Conservation (phyloP, 768 basidiomycete species). For the Lactifluus pinguis region DNA sequence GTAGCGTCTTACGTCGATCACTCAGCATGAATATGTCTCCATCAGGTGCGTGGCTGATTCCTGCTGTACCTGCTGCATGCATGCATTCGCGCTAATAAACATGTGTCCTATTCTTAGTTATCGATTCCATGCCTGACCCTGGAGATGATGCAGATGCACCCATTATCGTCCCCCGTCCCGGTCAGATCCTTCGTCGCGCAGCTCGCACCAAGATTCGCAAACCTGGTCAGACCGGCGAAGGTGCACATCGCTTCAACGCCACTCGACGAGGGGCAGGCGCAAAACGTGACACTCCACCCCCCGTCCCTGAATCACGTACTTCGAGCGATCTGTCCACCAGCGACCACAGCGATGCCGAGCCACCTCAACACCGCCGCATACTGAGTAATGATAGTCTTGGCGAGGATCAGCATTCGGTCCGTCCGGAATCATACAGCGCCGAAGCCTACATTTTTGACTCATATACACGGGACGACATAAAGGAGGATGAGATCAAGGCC, state of each 20-base stretch:
- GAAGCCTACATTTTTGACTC: slow-evolving; percentile 80
- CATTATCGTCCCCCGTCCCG: slow-evolving; percentile 81
- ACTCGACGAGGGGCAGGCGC: slow-evolving; percentile 36
- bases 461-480: slow-evolving; percentile 57
- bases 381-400: slow-evolving; percentile 41
- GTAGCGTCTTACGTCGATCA: slow-evolving; percentile 72
- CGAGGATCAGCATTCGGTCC: slow-evolving; percentile 13
- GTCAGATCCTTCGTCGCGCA: slow-evolving; percentile 82
- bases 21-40: slow-evolving; percentile 81
- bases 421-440: slow-evolving; percentile 74
- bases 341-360: slow-evolving; percentile 29
- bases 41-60: slow-evolving; percentile 52
- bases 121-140: slow-evolving; percentile 50
- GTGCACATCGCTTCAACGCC: slow-evolving; percentile 70
- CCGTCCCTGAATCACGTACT: slow-evolving; percentile 32
- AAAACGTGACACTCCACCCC: not conserved
- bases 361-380: slow-evolving; percentile 30
- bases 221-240: slow-evolving; percentile 62
- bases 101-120: slow-evolving; percentile 31
- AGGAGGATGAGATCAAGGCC: slow-evolving; percentile 18
- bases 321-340: slow-evolving; percentile 61
- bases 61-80: not conserved
- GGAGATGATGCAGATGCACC: slow-evolving; percentile 84
- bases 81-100: not conserved
- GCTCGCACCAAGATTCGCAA: slow-evolving; percentile 96